Conservation (phyloP, 306 rosid species). For the Dryas drummondii region DNA sequence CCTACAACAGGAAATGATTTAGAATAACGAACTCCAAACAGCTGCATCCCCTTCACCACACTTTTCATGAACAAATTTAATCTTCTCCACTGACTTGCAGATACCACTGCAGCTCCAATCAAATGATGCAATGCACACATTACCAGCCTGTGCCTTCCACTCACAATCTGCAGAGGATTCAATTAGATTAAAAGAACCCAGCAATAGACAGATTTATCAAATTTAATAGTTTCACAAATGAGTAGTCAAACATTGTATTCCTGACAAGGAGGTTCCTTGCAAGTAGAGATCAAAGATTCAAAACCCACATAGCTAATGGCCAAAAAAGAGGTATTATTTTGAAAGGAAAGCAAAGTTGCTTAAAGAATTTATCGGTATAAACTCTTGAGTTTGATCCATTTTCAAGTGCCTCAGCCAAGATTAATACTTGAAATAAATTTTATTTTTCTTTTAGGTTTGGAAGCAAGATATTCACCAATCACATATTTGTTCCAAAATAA, state of each 20-base stretch:
- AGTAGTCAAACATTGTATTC: neutral
- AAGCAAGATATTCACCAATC: neutral
- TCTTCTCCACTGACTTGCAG: conserved; percentile 97
- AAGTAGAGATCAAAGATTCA: neutral
- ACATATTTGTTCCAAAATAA: conserved; percentile 1
- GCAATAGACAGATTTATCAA: neutral
- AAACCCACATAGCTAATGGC: neutral
- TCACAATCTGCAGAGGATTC: conserved; percentile 69
- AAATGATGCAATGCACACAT: conserved; percentile 83
- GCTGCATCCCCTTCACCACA: conserved; percentile 96
- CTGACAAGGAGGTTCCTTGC: neutral
- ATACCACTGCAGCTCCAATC: conserved; percentile 99
- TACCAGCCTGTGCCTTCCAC: conserved; percentile 98
- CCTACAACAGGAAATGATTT: conserved; percentile 15
- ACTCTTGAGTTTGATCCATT: neutral
- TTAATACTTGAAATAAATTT: neutral
- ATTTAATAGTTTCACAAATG: neutral
- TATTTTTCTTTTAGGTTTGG: neutral
- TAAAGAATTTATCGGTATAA: neutral
- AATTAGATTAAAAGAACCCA: conserved; percentile 13
- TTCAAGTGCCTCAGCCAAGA: neutral
- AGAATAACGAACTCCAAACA: conserved; percentile 76
- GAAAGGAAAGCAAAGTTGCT: neutral
- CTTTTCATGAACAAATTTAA: conserved; percentile 81
- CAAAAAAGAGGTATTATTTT: neutral